These are phyloP conservation scores for Suhomyces maxii DNA, from an alignment of 1,139 yeast species.

Conservation along the genomic window DNA sequence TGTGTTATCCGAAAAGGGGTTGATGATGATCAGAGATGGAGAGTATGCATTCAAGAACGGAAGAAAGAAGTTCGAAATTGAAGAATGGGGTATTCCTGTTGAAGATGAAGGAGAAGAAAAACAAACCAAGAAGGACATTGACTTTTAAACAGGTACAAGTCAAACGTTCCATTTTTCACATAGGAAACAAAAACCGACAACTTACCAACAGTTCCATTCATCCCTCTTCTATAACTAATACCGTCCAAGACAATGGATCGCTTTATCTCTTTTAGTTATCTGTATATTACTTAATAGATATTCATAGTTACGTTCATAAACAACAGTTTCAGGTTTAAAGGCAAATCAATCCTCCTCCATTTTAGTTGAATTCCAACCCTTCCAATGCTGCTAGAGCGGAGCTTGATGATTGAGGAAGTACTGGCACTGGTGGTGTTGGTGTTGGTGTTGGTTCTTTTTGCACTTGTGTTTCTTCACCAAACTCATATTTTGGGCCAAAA, in stretches of 20 bases:
- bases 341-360: not conserved
- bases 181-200: no score
- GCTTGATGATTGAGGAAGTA: not conserved
- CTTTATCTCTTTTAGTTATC: no score
- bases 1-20: constrained; percentile 69
- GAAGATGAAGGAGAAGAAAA: constrained; percentile 60
- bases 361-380: constrained; percentile 3
- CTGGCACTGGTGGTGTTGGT: not conserved
- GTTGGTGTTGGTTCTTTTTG: not conserved
- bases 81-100: constrained; percentile 94
- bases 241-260: not conserved
- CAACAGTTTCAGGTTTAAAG: no score
- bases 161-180: not conserved
- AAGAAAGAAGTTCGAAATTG: constrained; percentile 77
- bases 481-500: constrained; percentile 19
- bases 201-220: no score
- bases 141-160: constrained; percentile 23
- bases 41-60: constrained; percentile 90
- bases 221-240: no score
- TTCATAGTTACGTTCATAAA: no score
- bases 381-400: constrained; percentile 1
- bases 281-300: no score
- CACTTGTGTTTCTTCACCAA: constrained; percentile 12
- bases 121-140: constrained; percentile 31
- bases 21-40: constrained; percentile 71